Conservation (phyloP, 2,329 filamentous ascomycete species). For the Thelonectria discophora region DNA sequence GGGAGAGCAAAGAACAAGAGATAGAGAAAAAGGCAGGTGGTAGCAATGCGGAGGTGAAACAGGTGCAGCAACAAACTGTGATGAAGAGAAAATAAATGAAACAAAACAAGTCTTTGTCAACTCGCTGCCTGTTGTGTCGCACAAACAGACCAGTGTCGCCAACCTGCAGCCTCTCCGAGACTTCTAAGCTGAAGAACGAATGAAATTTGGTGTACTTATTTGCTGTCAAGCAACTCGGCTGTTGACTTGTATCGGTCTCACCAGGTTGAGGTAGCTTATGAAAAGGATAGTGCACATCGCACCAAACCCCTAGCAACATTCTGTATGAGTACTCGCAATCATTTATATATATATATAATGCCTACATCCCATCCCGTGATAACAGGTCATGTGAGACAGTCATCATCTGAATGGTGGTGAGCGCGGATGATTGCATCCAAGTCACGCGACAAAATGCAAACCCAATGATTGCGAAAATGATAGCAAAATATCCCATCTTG, state of each 20-base stretch:
- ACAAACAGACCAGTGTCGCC: neutral
- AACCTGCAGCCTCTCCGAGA: neutral
- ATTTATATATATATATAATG: conserved; percentile 10
- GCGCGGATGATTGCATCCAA: conserved; percentile 13
- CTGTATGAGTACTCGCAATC: neutral
- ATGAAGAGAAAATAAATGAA: neutral
- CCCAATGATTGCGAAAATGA: conserved; percentile 22
- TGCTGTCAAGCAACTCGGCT: neutral
- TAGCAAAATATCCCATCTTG: neutral
- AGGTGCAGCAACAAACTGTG: neutral
- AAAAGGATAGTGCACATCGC: conserved; percentile 13
- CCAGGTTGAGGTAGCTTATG: neutral
- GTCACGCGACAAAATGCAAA: conserved; percentile 18
- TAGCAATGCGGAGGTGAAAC: neutral
- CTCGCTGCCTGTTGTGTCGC: neutral
- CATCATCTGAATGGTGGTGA: conserved; percentile 14
- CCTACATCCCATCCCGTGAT: conserved; percentile 10
- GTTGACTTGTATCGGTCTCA: neutral
- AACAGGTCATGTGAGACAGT: conserved; percentile 23
- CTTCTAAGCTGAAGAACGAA: neutral
- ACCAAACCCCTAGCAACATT: neutral
- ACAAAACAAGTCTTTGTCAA: neutral
- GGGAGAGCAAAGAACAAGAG: neutral
- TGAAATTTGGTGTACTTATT: neutral
- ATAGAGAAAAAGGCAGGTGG: neutral